Conservation (phyloP, 148 eudicot genomes). For the Vaccinium darrowii region DNA sequence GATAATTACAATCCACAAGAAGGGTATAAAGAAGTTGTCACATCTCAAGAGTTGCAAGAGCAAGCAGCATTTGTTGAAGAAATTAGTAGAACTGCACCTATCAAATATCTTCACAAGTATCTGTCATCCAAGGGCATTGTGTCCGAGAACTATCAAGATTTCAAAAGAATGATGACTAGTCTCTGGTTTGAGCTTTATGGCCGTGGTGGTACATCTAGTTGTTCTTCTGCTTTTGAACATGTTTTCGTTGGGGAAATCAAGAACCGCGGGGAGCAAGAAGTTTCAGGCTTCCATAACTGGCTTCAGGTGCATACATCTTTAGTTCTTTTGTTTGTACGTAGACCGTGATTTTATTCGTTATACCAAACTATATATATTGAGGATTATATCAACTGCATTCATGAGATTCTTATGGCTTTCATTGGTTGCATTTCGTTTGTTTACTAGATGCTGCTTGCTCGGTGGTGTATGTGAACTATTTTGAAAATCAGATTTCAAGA, state of each 20-base stretch:
- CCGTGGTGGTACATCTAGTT: constrained; percentile 75
- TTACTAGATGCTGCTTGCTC: background rate
- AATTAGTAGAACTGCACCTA: constrained; percentile 94
- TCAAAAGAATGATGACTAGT: constrained; percentile 59
- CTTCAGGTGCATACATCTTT: constrained; percentile 62
- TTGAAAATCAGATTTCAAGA: too few relatives aligned
- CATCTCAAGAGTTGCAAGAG: constrained; percentile 80
- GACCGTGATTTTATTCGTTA: background rate
- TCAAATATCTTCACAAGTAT: constrained; percentile 82
- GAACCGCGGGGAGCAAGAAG: constrained; percentile 62
- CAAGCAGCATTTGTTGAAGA: constrained; percentile 88
- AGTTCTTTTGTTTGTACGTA: background rate
- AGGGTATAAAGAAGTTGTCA: constrained; percentile 75
- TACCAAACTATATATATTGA: background rate
- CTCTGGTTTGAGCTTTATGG: constrained; percentile 92
- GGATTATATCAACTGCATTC: background rate
- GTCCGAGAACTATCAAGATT: constrained; percentile 53
- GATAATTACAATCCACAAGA: constrained; percentile 92
- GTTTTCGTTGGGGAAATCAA: constrained; percentile 99
- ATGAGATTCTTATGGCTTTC: background rate
- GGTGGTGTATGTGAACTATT: too few relatives aligned
- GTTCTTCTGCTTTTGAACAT: constrained; percentile 94
- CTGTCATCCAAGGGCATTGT: constrained; percentile 49
- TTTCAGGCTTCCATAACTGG: constrained; percentile 98
- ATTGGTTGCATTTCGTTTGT: background rate